These are phyloP conservation scores for Atkinsonella texensis DNA, from an alignment of 2,329 filamentous ascomycete species.

Conservation along the genomic window DNA sequence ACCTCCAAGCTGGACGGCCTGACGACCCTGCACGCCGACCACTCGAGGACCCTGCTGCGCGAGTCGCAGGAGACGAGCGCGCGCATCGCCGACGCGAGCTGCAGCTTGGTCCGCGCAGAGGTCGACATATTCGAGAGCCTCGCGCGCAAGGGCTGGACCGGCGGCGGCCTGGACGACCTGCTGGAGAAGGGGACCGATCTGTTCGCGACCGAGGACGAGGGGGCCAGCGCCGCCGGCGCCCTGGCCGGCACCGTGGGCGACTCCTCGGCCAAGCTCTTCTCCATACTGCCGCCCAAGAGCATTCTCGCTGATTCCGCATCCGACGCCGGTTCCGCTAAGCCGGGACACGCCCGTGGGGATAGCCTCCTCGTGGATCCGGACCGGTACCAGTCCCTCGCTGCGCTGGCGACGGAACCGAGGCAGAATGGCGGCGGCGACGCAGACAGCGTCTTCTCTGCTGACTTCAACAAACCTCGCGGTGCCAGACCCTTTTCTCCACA, in stretches of 20 bases:
- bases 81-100: constrained; percentile 51
- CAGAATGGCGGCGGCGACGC: constrained; percentile 22
- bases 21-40: constrained; percentile 46
- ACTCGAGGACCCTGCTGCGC: constrained; percentile 45
- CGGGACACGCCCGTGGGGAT: constrained; percentile 34
- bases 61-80: constrained; percentile 54
- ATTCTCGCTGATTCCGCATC: constrained; percentile 43
- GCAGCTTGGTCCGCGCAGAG: constrained; percentile 53
- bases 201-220: constrained; percentile 33
- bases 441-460: constrained; percentile 41
- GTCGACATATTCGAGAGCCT: constrained; percentile 58
- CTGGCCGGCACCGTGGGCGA: constrained; percentile 15
- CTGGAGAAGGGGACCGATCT: constrained; percentile 52
- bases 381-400: constrained; percentile 46
- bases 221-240: background rate
- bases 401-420: constrained; percentile 24
- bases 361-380: constrained; percentile 41
- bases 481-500: constrained; percentile 50
- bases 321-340: constrained; percentile 19
- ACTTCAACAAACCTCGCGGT: constrained; percentile 40
- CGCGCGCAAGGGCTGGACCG: constrained; percentile 55
- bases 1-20: constrained; percentile 51
- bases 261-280: constrained; percentile 42
- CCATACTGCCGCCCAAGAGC: constrained; percentile 50
- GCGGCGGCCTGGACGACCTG: constrained; percentile 53